These are phyloP conservation scores for Penicillium digitatum DNA, from an alignment of 2,329 filamentous ascomycete genomes.

Conservation along the genomic window DNA sequence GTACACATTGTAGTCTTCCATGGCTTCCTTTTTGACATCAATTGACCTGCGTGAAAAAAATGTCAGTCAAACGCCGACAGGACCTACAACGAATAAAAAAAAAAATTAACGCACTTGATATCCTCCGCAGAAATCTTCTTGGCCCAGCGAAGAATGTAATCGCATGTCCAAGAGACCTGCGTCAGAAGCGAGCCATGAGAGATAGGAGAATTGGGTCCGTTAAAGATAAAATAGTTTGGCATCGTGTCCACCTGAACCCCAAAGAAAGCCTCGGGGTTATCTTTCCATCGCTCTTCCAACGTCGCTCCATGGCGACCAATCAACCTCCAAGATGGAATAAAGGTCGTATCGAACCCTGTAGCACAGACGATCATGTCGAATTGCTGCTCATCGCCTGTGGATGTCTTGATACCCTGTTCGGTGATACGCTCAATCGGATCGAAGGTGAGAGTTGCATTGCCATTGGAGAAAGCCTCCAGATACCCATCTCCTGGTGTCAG, in stretches of 20 bases:
- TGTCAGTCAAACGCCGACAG: neutral
- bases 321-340: conserved; percentile 25
- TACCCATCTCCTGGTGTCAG: conserved; percentile 52
- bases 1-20: conserved; percentile 35
- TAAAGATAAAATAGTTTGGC: conserved; percentile 36
- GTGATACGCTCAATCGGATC: conserved; percentile 37
- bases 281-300: conserved; percentile 27
- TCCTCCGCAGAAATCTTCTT: conserved; percentile 33
- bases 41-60: conserved; percentile 13
- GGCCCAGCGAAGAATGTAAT: conserved; percentile 23
- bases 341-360: conserved; percentile 33
- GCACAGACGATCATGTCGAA: conserved; percentile 33
- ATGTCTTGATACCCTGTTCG: conserved; percentile 24
- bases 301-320: conserved; percentile 24
- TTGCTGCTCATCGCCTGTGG: conserved; percentile 16
- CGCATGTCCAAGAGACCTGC: neutral
- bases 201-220: conserved; percentile 28
- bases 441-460: conserved; percentile 34
- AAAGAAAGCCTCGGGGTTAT: conserved; percentile 27
- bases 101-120: conserved; percentile 29
- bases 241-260: conserved; percentile 19
- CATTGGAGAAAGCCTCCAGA: conserved; percentile 46
- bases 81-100: no score
- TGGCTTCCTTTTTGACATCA: conserved; percentile 25
- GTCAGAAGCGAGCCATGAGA: conserved; percentile 28